phyloP scores from a whole-genome alignment of 257 asterid species.

The Oldenlandia corymbosa region DNA sequence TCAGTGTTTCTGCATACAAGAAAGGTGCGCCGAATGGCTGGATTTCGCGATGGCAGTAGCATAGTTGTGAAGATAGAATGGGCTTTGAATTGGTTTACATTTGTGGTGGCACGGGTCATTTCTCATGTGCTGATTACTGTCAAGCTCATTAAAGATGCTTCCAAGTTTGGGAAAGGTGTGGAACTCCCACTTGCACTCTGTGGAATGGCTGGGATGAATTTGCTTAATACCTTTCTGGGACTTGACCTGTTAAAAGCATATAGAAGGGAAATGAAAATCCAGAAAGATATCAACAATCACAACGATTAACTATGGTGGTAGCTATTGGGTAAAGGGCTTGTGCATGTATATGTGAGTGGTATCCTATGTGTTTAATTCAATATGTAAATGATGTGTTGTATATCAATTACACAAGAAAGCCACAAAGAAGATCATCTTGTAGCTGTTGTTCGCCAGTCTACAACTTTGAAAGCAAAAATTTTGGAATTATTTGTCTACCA shows the following conservation, averaged over 20 bases:
- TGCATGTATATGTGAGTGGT: too few species aligned
- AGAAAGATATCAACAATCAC: constrained; percentile 27
- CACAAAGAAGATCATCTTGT: too few species aligned
- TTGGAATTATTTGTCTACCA: too few species aligned
- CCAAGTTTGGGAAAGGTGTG: constrained; percentile 63
- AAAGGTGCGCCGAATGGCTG: constrained; percentile 74
- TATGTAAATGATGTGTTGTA: too few species aligned
- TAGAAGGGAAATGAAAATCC: constrained; percentile 38
- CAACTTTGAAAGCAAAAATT: too few species aligned
- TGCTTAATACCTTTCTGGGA: constrained; percentile 62
- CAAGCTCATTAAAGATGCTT: constrained; percentile 66
- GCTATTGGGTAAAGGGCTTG: too few species aligned
- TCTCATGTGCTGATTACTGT: constrained; percentile 69
- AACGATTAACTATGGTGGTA: constrained; percentile 33
- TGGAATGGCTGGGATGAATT: constrained; percentile 93
- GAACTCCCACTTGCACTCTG: constrained; percentile 80
- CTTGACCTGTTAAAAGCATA: constrained; percentile 66
- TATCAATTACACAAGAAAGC: too few species aligned
- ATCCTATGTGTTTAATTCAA: too few species aligned
- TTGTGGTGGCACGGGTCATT: constrained; percentile 47
- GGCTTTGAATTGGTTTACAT: constrained; percentile 64
- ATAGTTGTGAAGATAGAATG: constrained; percentile 68
- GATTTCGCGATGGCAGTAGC: constrained; percentile 54
- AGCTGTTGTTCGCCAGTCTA: too few species aligned
- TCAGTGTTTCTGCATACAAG: constrained; percentile 62